phyloP scores from a whole-genome alignment of 2,329 filamentous ascomycete genomes.

The Tolypocladium endophyticum region DNA sequence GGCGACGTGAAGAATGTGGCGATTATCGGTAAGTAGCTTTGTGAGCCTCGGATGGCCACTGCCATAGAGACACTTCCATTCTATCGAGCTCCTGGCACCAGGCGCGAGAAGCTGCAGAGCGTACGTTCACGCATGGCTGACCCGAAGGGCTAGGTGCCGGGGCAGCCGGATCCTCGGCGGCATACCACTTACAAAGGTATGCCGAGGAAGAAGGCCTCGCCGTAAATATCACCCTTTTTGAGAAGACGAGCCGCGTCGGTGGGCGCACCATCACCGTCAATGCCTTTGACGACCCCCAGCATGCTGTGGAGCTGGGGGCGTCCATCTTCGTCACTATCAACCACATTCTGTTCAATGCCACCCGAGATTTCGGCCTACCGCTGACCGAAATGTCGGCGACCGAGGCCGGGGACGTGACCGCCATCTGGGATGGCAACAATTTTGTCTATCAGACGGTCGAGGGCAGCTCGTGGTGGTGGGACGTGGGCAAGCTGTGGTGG shows the following conservation, averaged over 20 bases:
- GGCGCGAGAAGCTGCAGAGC: not conserved
- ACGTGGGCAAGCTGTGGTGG: conserved; percentile 69
- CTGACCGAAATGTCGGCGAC: conserved; percentile 33
- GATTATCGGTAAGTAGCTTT: conserved; percentile 22
- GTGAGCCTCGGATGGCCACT: not conserved
- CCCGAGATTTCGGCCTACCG: conserved; percentile 58
- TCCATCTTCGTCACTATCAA: conserved; percentile 88
- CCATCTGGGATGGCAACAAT: conserved; percentile 71
- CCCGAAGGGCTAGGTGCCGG: conserved; percentile 58
- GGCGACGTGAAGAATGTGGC: conserved; percentile 21
- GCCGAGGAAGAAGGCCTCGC: conserved; percentile 48
- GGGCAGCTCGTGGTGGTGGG: conserved; percentile 63
- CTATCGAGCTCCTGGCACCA: not conserved
- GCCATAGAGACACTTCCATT: not conserved
- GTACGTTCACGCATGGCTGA: not conserved
- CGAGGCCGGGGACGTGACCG: conserved; percentile 48
- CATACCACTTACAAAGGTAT: conserved; percentile 70
- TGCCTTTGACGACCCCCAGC: conserved; percentile 54
- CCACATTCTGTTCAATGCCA: conserved; percentile 67
- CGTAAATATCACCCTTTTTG: conserved; percentile 79
- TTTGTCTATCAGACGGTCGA: conserved; percentile 61
- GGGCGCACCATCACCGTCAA: conserved; percentile 81
- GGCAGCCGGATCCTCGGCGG: conserved; percentile 75
- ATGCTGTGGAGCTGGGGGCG: conserved; percentile 77
- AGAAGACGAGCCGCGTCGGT: conserved; percentile 66